These are phyloP conservation scores for Skeletonema potamos DNA, from an alignment of 108 stramenopile genomes.

Conservation along the genomic window DNA sequence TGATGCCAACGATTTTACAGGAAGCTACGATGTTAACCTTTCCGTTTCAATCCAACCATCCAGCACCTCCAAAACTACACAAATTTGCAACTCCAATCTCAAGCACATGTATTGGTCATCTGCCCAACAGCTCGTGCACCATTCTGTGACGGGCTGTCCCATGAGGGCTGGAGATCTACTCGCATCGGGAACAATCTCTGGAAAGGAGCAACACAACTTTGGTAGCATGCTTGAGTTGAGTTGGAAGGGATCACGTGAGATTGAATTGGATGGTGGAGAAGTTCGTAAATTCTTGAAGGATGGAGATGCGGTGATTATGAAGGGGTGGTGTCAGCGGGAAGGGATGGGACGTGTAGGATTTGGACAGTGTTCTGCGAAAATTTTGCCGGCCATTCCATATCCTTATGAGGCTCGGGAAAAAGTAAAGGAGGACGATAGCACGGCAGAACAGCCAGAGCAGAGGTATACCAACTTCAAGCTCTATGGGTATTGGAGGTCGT, in stretches of 20 bases:
- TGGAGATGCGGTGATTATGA: slow-evolving; percentile 85
- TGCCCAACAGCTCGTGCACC: slow-evolving; percentile 90
- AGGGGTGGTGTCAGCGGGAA: slow-evolving; percentile 67
- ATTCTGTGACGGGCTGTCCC: slow-evolving; percentile 87
- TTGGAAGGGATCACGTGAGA: slow-evolving; percentile 80
- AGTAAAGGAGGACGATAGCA: background rate
- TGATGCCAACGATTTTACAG: no score
- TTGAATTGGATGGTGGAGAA: slow-evolving; percentile 50
- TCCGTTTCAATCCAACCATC: slow-evolving; percentile 64
- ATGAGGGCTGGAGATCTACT: slow-evolving; percentile 89
- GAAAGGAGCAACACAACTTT: slow-evolving; percentile 54
- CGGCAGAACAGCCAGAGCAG: slow-evolving; percentile 1
- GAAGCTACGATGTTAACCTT: slow-evolving; percentile 78
- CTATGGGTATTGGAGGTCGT: slow-evolving; percentile 64
- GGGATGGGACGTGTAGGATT: slow-evolving; percentile 52
- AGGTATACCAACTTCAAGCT: slow-evolving; percentile 68
- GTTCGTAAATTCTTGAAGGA: slow-evolving; percentile 85
- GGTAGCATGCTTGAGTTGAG: slow-evolving; percentile 90
- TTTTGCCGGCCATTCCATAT: slow-evolving; percentile 65
- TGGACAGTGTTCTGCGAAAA: slow-evolving; percentile 59
- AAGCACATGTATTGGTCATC: slow-evolving; percentile 88
- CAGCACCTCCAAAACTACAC: slow-evolving; percentile 28
- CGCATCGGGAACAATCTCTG: slow-evolving; percentile 89
- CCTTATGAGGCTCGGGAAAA: slow-evolving; percentile 14
- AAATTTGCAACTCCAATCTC: slow-evolving; percentile 77